A percentile compares a stretch with the other conserved stretches of the same genome.
phyloP scores from a whole-genome alignment of 2,329 filamentous ascomycete genomes.

The Botrytis squamosa region DNA sequence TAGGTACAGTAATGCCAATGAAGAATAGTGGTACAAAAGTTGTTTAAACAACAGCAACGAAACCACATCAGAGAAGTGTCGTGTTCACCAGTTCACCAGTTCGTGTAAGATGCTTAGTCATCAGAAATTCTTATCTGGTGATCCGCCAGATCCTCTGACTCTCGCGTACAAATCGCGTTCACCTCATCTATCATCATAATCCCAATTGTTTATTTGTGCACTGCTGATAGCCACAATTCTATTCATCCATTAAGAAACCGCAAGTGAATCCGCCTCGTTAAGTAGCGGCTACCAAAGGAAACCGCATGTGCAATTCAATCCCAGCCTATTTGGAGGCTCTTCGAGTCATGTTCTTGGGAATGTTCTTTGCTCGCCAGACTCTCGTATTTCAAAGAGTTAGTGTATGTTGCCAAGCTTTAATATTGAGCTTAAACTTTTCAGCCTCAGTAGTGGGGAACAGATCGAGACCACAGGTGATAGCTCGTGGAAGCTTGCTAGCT shows the following conservation, averaged over 20 bases:
- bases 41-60: neutral
- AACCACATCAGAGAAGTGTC: neutral
- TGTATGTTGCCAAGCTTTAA: neutral
- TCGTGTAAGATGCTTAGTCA: neutral
- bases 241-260: neutral
- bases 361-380: neutral
- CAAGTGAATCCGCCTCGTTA: too few species aligned
- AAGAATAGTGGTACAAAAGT: neutral
- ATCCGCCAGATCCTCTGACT: too few species aligned
- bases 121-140: neutral
- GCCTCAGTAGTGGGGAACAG: neutral
- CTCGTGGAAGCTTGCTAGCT: neutral
- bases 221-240: too few species aligned
- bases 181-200: neutral
- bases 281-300: too few species aligned
- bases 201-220: neutral
- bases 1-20: neutral
- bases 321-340: neutral
- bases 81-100: neutral
- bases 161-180: neutral
- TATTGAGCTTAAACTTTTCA: constrained; percentile 1
- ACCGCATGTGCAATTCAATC: neutral
- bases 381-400: neutral
- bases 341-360: neutral
- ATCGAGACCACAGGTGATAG: neutral